A percentile compares a stretch with the other conserved stretches of the same genome.
phyloP scores from a whole-genome alignment of 176 grass and related monocot genomes.

The Oryza officinalis region DNA sequence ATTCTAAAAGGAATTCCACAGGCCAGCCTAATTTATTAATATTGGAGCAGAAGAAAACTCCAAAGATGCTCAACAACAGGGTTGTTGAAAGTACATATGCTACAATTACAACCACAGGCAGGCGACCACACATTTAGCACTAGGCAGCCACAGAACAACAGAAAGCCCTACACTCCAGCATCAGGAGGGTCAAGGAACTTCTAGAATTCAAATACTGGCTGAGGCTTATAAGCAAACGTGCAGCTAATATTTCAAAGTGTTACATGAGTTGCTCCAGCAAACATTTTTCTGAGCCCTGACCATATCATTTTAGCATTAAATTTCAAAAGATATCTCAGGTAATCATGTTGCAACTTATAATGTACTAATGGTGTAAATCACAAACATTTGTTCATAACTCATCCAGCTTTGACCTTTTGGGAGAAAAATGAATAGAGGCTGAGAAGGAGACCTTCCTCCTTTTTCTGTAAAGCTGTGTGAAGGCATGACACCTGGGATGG shows the following conservation, averaged over 20 bases:
- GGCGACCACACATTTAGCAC: too few species aligned
- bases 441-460: neutral
- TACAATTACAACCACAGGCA: too few species aligned
- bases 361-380: neutral
- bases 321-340: neutral
- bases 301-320: constrained; percentile 21
- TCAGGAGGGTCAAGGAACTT: too few species aligned
- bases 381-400: neutral
- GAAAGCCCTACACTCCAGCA: too few species aligned
- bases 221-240: too few species aligned
- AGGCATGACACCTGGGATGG: neutral
- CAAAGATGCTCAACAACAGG: too few species aligned
- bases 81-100: too few species aligned
- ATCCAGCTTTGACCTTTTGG: neutral
- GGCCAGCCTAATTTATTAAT: too few species aligned
- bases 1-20: too few species aligned
- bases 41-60: too few species aligned
- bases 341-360: neutral
- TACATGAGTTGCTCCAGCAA: neutral
- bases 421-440: neutral
- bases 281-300: constrained; percentile 2
- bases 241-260: neutral
- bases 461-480: neutral
- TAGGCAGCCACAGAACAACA: too few species aligned
- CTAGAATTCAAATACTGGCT: too few species aligned